These are phyloP conservation scores for Yamadazyma nakazawae DNA, from an alignment of 805 yeast genomes.

Conservation along the genomic window DNA sequence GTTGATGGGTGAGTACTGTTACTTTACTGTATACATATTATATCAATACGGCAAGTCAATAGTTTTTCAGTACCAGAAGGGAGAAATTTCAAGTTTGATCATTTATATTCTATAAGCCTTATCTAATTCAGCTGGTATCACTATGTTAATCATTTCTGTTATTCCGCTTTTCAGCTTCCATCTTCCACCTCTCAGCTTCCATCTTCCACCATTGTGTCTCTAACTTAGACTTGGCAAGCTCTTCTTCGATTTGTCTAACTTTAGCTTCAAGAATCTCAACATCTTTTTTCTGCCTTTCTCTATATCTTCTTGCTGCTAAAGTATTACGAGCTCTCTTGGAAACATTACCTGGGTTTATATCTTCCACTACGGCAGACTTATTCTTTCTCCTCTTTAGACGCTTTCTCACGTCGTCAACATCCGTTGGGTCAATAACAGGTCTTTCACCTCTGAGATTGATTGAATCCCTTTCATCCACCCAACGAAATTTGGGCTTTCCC, in stretches of 20 bases:
- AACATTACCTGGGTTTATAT: not conserved
- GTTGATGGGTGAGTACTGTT: no score
- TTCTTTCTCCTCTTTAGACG: conserved; percentile 1
- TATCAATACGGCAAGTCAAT: no score
- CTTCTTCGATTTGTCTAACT: conserved; percentile 7
- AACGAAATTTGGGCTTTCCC: not conserved
- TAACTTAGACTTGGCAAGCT: conserved; percentile 2
- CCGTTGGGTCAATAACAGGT: not conserved
- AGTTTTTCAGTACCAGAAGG: no score
- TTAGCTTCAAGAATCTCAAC: conserved; percentile 11
- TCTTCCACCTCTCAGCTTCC: conserved; percentile 10
- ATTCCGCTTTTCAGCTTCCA: conserved; percentile 2
- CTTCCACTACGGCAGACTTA: not conserved
- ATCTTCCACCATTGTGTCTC: conserved; percentile 12
- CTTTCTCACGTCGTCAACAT: conserved; percentile 1
- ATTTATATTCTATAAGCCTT: not conserved
- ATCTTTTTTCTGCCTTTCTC: conserved; percentile 12
- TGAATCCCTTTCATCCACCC: conserved; percentile 4
- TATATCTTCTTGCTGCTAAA: conserved; percentile 12
- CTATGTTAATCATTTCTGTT: not conserved
- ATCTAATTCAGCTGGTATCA: not conserved
- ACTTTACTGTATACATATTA: no score
- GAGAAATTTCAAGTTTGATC: not conserved
- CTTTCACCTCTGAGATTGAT: not conserved
- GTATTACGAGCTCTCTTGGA: conserved; percentile 9